Conservation (phyloP, 2,329 filamentous ascomycete species). For the Aureobasidium sp. region DNA sequence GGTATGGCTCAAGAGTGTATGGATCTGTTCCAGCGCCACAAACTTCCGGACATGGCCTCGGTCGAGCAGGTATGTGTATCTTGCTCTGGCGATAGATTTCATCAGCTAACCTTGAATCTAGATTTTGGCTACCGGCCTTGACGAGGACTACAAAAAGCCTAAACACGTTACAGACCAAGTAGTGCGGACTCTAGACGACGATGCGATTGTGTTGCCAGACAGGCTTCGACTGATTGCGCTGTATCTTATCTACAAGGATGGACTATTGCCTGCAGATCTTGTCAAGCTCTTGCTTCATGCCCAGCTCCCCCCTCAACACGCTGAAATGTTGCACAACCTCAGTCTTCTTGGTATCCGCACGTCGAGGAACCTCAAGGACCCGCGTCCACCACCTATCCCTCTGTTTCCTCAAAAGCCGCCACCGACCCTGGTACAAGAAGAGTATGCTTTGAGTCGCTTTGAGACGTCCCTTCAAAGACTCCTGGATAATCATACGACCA, state of each 20-base stretch:
- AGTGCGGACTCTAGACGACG: conserved; percentile 81
- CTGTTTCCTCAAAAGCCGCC: conserved; percentile 64
- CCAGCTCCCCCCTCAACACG: conserved; percentile 66
- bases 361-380: conserved; percentile 69
- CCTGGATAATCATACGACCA: conserved; percentile 59
- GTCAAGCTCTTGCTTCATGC: conserved; percentile 79
- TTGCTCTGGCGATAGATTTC: neutral
- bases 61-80: conserved; percentile 61
- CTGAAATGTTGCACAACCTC: conserved; percentile 67
- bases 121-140: conserved; percentile 81
- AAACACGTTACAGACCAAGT: conserved; percentile 84
- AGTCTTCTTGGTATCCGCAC: conserved; percentile 73
- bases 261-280: conserved; percentile 76
- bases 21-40: conserved; percentile 80
- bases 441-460: conserved; percentile 80
- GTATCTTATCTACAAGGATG: conserved; percentile 80
- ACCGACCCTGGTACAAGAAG: conserved; percentile 55
- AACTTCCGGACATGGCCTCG: conserved; percentile 77
- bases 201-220: conserved; percentile 63
- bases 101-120: conserved; percentile 24
- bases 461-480: conserved; percentile 75
- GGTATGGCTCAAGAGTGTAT: conserved; percentile 98
- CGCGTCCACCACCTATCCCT: conserved; percentile 56
- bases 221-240: conserved; percentile 78
- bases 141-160: conserved; percentile 85